phyloP scores from a whole-genome alignment of 2,329 filamentous ascomycete species.

The Aspergillus arachidicola region DNA sequence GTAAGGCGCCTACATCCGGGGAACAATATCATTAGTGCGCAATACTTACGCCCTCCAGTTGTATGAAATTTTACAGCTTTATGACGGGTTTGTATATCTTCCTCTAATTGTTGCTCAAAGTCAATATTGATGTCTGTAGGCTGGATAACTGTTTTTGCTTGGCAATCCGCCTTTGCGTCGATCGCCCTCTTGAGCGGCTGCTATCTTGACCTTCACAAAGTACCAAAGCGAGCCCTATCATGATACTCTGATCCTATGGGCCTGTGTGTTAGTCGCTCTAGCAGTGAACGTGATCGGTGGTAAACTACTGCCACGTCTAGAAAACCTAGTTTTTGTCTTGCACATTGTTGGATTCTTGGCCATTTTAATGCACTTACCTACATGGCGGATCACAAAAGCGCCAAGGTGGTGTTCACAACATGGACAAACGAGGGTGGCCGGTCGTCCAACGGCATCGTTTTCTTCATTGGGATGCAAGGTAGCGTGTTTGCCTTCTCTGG shows the following conservation, averaged over 20 bases:
- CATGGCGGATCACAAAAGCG: constrained; percentile 39
- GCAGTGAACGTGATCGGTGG: constrained; percentile 48
- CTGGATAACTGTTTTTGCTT: constrained; percentile 45
- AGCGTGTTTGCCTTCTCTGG: constrained; percentile 27
- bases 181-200: constrained; percentile 32
- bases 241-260: constrained; percentile 41
- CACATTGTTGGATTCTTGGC: constrained; percentile 57
- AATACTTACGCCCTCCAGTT: constrained; percentile 40
- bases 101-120: rapidly evolving
- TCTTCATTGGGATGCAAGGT: constrained; percentile 28
- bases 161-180: constrained; percentile 45
- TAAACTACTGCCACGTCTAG: constrained; percentile 48
- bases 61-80: constrained; percentile 42
- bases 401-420: constrained; percentile 22
- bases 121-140: background rate
- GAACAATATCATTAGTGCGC: constrained; percentile 46
- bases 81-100: constrained; percentile 33
- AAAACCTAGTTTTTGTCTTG: constrained; percentile 52
- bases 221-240: background rate
- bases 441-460: constrained; percentile 25
- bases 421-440: constrained; percentile 29
- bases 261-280: constrained; percentile 45
- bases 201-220: constrained; percentile 33
- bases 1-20: constrained; percentile 34
- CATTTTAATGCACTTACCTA: constrained; percentile 51